Evolutionary conservation across 768 basidiomycete species (phyloP), one percentile per base, ranked within the genome.

Genomic region (Rhodotorula sphaerocarpa): DNA sequence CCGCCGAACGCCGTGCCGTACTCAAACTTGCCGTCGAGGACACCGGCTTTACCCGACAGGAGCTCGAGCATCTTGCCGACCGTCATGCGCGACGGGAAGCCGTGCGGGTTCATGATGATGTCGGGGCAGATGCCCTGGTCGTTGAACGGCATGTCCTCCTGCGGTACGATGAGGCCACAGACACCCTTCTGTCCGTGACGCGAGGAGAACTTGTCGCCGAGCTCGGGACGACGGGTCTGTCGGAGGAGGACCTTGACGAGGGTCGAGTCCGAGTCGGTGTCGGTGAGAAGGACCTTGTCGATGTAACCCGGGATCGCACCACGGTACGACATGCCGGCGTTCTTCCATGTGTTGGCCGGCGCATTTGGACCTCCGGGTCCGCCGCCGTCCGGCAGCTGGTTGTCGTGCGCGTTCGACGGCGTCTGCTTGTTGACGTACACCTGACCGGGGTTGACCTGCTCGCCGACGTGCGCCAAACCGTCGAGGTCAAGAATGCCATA

Each of bases 21-120:
- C 73, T 91, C 88, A 58, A 92, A 81, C 72, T 86, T 88, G 23
- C 93, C 93, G 47, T 80, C 80, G 57, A 96, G 75, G 18, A 96
- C 90, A 31, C 93, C 93, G 18, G 93, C 93, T 82, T 99, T 99
- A 54, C 95, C 93, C 18, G 91, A 88, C 36, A 99, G 78, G 27
- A 96, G 79, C 76, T 99, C 95, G 56, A 99, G 95, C 95, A 99
- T 99, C 79, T 99, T 99, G 52, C 95, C 95, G 33, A 99, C 95
- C 30, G 95, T 99, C 77, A 78, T 78, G 57, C 93, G 88, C 60
- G 90, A 93, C 7, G 95, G 95, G 80, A 99, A 97, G 73, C 95
- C 95, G 76, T 99, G 95, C 5, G 95, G 95, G 75, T 99, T 99
- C 93, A 99, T 97, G 78, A 99, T 95, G 23, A 92, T 90, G 76